phyloP scores from a whole-genome alignment of 1,139 yeast species.

The Pichia sp. region DNA sequence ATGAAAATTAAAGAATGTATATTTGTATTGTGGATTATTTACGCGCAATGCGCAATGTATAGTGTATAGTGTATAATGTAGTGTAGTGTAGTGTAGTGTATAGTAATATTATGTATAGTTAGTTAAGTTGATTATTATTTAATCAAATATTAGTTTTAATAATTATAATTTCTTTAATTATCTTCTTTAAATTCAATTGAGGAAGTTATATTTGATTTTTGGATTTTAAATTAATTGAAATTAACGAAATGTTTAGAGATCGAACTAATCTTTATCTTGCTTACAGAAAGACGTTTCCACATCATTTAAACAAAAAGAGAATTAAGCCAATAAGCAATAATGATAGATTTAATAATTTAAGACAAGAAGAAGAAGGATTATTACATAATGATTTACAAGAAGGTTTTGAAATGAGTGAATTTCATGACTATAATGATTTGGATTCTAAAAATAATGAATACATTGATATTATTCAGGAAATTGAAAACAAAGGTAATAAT shows the following conservation, averaged over 20 bases:
- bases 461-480: constrained; percentile 11
- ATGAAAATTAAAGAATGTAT: background rate
- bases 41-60: background rate
- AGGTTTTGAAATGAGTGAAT: constrained; percentile 42
- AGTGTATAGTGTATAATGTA: too few species aligned
- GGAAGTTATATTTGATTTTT: too few species aligned
- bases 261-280: constrained; percentile 66
- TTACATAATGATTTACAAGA: constrained; percentile 23
- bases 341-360: constrained; percentile 35
- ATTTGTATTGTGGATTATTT: background rate
- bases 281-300: constrained; percentile 66
- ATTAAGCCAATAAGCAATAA: background rate
- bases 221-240: too few species aligned
- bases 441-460: constrained; percentile 4
- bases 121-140: too few species aligned
- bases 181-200: too few species aligned
- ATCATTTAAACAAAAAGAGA: constrained; percentile 27
- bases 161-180: too few species aligned
- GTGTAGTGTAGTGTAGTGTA: too few species aligned
- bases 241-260: constrained; percentile 54
- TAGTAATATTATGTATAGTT: too few species aligned
- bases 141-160: too few species aligned
- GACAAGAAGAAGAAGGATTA: constrained; percentile 54
- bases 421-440: constrained; percentile 22
- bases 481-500: constrained; percentile 15